Conservation (phyloP, 208 protist species). For the Phytomonas francai region DNA sequence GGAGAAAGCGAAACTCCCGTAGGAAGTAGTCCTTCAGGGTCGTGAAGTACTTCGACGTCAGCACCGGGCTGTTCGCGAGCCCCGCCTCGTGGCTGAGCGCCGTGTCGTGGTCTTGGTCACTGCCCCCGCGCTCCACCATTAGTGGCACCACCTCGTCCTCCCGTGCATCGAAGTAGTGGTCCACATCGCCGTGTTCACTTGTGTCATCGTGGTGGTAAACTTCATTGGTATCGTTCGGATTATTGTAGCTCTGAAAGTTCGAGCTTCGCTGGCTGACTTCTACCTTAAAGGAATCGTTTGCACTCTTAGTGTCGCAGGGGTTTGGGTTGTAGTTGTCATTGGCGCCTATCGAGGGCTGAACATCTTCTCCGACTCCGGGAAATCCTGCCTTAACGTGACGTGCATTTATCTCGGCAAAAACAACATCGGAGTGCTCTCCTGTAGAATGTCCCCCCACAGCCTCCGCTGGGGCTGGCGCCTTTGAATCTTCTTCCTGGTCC, state of each 20-base stretch:
- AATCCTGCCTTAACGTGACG: neutral
- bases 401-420: neutral
- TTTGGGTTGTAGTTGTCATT: neutral
- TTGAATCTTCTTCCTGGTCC: neutral
- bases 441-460: neutral
- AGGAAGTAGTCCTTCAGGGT: conserved; percentile 68
- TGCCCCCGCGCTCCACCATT: conserved; percentile 24
- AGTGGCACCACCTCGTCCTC: conserved; percentile 44
- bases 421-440: neutral
- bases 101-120: conserved; percentile 9
- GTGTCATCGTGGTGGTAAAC: conserved; percentile 5
- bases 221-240: neutral
- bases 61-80: conserved; percentile 64
- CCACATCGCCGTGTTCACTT: conserved; percentile 22
- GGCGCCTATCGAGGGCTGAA: neutral
- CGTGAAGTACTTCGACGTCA: conserved; percentile 56
- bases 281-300: neutral
- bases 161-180: conserved; percentile 24
- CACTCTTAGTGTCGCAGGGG: neutral
- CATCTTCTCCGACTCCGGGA: conserved; percentile 5
- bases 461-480: neutral
- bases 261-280: neutral
- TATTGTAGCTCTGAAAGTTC: neutral
- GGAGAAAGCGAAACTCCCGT: conserved; percentile 54
- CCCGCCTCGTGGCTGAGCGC: conserved; percentile 22